These are phyloP conservation scores for Saccharomycopsis hybrid DNA, from an alignment of 1,139 yeast species.

Conservation along the genomic window DNA sequence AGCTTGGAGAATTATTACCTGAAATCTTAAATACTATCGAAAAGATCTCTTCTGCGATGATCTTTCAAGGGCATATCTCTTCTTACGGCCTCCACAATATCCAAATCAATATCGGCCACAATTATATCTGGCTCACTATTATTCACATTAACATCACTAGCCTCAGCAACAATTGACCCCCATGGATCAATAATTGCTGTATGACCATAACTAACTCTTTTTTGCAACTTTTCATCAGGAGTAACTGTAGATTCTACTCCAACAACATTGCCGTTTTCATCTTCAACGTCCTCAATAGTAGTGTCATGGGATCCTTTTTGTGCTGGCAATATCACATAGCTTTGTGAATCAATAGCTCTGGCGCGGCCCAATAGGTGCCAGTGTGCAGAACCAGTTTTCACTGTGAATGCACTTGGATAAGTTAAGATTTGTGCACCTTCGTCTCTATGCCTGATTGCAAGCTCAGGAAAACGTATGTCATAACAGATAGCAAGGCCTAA, in stretches of 20 bases:
- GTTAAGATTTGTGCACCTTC: constrained; percentile 74
- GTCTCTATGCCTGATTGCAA: constrained; percentile 55
- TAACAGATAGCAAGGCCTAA: constrained; percentile 78
- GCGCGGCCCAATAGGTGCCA: constrained; percentile 78
- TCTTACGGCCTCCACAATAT: constrained; percentile 43
- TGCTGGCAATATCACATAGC: constrained; percentile 86
- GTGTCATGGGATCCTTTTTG: constrained; percentile 75
- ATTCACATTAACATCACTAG: constrained; percentile 36
- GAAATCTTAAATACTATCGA: too few species aligned
- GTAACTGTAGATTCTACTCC: too few species aligned
- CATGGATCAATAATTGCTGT: constrained; percentile 84
- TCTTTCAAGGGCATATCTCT: constrained; percentile 66
- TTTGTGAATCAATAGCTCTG: constrained; percentile 83
- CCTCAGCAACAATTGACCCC: constrained; percentile 72
- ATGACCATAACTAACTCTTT: constrained; percentile 72
- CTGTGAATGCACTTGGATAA: constrained; percentile 89
- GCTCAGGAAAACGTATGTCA: constrained; percentile 85
- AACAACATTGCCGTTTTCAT: constrained; percentile 23
- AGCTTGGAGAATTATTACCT: too few species aligned
- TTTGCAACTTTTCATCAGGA: constrained; percentile 23
- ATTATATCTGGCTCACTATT: constrained; percentile 49
- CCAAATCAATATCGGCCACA: constrained; percentile 64
- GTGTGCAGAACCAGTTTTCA: constrained; percentile 85
- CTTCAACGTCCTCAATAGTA: constrained; percentile 31
- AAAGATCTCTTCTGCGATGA: constrained; percentile 63